phyloP scores from a whole-genome alignment of 2,329 filamentous ascomycete species.

The Peltaster fructicola region DNA sequence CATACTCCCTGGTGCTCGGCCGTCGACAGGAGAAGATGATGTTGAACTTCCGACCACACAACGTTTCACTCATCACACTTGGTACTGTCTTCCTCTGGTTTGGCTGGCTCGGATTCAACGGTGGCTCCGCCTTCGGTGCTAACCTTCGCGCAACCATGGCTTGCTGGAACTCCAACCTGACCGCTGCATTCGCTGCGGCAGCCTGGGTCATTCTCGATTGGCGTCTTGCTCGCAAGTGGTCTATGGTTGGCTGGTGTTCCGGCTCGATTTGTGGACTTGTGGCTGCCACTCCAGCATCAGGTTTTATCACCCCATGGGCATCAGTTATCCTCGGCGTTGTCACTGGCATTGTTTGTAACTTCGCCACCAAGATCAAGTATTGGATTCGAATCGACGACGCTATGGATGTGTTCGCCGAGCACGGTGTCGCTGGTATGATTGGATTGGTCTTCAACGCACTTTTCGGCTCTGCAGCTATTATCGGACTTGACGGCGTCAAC shows the following conservation, averaged over 20 bases:
- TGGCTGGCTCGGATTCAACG: constrained; percentile 98
- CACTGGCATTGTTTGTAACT: constrained; percentile 58
- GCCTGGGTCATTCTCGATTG: constrained; percentile 94
- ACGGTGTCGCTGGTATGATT: constrained; percentile 66
- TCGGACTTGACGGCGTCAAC: constrained; percentile 63
- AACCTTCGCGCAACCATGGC: constrained; percentile 76
- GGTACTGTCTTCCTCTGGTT: constrained; percentile 96
- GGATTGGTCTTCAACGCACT: constrained; percentile 64
- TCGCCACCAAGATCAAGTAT: constrained; percentile 67
- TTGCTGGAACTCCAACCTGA: constrained; percentile 94
- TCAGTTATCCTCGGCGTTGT: constrained; percentile 42
- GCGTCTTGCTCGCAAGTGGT: constrained; percentile 88
- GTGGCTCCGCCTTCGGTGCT: constrained; percentile 70
- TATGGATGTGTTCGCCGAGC: constrained; percentile 81
- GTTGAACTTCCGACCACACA: constrained; percentile 98
- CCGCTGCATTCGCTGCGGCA: constrained; percentile 78
- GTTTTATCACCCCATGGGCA: constrained; percentile 55
- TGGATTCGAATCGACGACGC: constrained; percentile 70
- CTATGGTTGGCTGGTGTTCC: constrained; percentile 81
- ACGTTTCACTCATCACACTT: constrained; percentile 91
- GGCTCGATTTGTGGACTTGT: constrained; percentile 76
- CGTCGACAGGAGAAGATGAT: constrained; percentile 98
- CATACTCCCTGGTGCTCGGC: constrained; percentile 90
- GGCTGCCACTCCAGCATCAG: constrained; percentile 68
- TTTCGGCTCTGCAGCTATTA: constrained; percentile 52